Base-by-base conservation (phyloP, 202 grass and related monocot species). In the Eragrostis tef region DNA sequence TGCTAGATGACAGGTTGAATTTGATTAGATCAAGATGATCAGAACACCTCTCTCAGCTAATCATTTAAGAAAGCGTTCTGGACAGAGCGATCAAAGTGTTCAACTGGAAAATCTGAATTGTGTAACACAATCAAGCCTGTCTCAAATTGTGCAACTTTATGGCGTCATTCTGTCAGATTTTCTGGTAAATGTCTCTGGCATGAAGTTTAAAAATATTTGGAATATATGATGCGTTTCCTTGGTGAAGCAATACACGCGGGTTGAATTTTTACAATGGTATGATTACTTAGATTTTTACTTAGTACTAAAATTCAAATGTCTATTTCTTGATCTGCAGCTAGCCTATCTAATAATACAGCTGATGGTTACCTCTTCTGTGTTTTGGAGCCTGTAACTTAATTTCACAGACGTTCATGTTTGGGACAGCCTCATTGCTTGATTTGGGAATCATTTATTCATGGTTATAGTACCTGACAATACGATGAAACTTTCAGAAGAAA, bases 21-120 rank as follows among this genome's bases (percentile, higher is more conserved):
- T 97, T 69, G 91, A 97, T 49, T 93, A 6, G 87, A 93, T 69
- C 87, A 97, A 82, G 94, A 97, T 69, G 94, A 89, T 85, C 94
- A 91, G 71, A 97, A 93, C 64, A 43, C 78, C 49, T 74, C 67
- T 63, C 79, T 93, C 31, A 4, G 11, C 47, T 93, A 69, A 68
- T 31, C 24, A 14, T 52, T 27, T 11, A 73, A 12, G 67, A 76
- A 61, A 56, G 39, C 29, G 62, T 67, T 81, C 15, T 67, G 26
- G 34, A 58, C 45, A 7, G 20, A 72, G 13, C 3, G 57, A 64
- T 52, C 17, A 3, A 42, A 52, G 34, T 54, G 12, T 0, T 44
- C 41, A 46, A 67, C 17, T n/a, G 3, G 65, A 45, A 87, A 16
- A 2, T 27, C 54, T 3, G 0, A 64, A 71, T 70, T 77, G 22